Base-by-base conservation (phyloP, 768 basidiomycete genomes). In the Boletus edulis region DNA sequence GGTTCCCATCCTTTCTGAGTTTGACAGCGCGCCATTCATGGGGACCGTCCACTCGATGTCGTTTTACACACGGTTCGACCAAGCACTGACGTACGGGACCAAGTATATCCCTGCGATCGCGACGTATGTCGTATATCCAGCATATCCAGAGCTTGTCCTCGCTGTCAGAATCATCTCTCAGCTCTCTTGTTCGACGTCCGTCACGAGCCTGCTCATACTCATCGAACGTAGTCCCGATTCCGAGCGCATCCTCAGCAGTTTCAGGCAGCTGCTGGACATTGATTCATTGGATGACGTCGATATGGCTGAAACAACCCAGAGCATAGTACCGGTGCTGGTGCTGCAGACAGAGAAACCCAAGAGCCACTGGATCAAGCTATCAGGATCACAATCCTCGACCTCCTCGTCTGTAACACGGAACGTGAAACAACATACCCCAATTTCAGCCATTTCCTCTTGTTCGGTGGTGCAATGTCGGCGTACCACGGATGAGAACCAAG, bases 381-480 rank as follows among this genome's bases (percentile, higher is more conserved):
- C 51, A 74, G 91, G 37, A 73, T 88, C 1, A 84, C 89, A 0
- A 84, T 91, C 5, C 81, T 98, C 44, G 86, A 95, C 57, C 74
- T 98, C 12, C 78, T 98, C 50, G 82, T 92, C 40, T 82, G 83
- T 54, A 89, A 87, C 55, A 94, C 94, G 0, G 74, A 80, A n/a
- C 67, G 73, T 0, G 78, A 75, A 42, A 72, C 80, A 10, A 71
- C 82, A 0, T 91, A 84, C 60, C 94, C 94, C 7, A 97, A 94
- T 62, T 65, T 96, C 18, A 89, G 89, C 0, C 94, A 97, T 71
- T 90, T 91, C 72, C 74, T 98, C 12, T 78, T 97, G 20, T 91
- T 95, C 62, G 88, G 90, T 18, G 75, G 79, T 4, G 68, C 77
- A 90, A 86, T 62, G 67, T 74, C 7, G 91, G 92, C 9, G 77